Evolutionary conservation across 2,329 filamentous ascomycete genomes (phyloP).

Genomic region (Arthrobotrys iridis): DNA sequence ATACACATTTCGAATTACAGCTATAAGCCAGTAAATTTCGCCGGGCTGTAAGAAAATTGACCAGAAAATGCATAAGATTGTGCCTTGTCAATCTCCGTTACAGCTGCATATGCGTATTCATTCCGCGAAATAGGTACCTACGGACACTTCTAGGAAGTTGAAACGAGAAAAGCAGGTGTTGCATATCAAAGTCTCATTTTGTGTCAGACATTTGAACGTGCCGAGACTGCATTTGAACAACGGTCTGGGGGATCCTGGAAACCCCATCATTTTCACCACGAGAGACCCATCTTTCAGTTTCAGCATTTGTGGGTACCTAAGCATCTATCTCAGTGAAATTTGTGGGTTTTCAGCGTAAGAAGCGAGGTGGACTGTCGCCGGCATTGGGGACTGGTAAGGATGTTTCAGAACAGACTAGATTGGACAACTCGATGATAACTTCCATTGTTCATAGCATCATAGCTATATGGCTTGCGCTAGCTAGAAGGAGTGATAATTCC

Average conservation of each 20-base stretch:
- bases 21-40: too few relatives aligned
- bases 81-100: constrained; percentile 9
- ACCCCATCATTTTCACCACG: not conserved
- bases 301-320: not conserved
- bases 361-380: not conserved
- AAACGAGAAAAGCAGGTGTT: constrained; percentile 9
- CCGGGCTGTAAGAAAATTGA: too few relatives aligned
- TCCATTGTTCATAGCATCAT: not conserved
- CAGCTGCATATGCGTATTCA: not conserved
- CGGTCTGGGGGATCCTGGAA: constrained; percentile 11
- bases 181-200: not conserved
- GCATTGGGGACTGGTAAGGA: constrained; percentile 1
- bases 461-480: not conserved
- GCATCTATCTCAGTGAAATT: not conserved
- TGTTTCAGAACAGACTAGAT: constrained; percentile 21
- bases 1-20: too few relatives aligned
- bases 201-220: not conserved
- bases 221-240: not conserved
- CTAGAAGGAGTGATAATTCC: not conserved
- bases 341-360: not conserved
- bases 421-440: not conserved
- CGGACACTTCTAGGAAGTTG: constrained; percentile 4
- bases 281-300: not conserved
- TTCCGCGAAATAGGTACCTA: not conserved
- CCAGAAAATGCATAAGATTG: too few relatives aligned